These are phyloP conservation scores for Pseudogymnoascus sp. DNA, from an alignment of 2,329 filamentous ascomycete species.

Conservation along the genomic window DNA sequence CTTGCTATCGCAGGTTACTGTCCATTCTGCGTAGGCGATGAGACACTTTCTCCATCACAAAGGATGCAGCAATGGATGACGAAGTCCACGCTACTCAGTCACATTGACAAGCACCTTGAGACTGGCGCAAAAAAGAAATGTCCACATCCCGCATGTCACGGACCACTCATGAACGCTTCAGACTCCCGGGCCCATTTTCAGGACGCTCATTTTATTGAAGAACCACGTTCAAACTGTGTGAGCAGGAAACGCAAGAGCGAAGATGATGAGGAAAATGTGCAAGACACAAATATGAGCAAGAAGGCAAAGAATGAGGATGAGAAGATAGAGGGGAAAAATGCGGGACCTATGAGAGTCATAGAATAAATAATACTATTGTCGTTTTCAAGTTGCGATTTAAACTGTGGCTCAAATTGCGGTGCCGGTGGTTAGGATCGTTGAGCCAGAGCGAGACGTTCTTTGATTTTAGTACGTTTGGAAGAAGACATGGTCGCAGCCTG, in stretches of 20 bases:
- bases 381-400: background rate
- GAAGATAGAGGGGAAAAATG: background rate
- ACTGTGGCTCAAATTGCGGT: background rate
- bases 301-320: background rate
- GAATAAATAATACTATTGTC: background rate
- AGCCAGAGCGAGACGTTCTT: too few relatives aligned
- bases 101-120: background rate
- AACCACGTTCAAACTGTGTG: constrained; percentile 2
- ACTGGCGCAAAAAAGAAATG: background rate
- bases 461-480: too few relatives aligned
- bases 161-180: background rate
- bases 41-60: background rate
- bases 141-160: background rate
- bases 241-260: background rate
- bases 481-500: too few relatives aligned
- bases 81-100: background rate
- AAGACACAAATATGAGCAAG: background rate
- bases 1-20: constrained; percentile 13
- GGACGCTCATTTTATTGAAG: background rate
- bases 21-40: background rate
- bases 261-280: background rate
- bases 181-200: constrained; percentile 1
- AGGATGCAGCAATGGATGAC: constrained; percentile 2
- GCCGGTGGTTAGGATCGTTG: too few relatives aligned
- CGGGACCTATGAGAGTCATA: background rate